These are phyloP conservation scores for Fusarium beomiforme DNA, from an alignment of 2,329 filamentous ascomycete genomes.

Conservation along the genomic window DNA sequence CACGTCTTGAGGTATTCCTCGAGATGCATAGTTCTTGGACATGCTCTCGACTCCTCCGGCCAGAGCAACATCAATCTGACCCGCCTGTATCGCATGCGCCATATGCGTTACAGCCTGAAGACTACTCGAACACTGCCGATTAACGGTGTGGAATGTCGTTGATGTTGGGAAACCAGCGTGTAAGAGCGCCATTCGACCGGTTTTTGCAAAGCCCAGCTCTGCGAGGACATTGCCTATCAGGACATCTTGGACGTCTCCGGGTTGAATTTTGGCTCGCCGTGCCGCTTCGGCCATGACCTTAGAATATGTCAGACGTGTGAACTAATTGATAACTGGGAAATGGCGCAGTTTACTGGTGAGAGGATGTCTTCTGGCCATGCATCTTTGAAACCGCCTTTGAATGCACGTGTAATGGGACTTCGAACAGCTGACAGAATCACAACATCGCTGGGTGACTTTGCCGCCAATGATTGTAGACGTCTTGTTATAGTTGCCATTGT, in stretches of 20 bases:
- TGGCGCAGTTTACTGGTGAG: slow-evolving; percentile 56
- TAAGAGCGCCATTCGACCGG: slow-evolving; percentile 86
- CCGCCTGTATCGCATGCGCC: slow-evolving; percentile 77
- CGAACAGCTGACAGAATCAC: slow-evolving; percentile 91
- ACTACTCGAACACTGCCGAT: slow-evolving; percentile 84
- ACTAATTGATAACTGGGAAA: rapidly evolving
- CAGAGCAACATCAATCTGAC: slow-evolving; percentile 76
- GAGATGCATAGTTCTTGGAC: slow-evolving; percentile 85
- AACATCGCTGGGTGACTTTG: slow-evolving; percentile 79
- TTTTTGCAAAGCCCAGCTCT: slow-evolving; percentile 88
- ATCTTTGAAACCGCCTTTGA: slow-evolving; percentile 84
- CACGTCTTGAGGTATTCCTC: slow-evolving; percentile 81
- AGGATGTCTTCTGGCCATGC: slow-evolving; percentile 91
- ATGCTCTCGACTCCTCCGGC: slow-evolving; percentile 95
- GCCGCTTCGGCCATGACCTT: slow-evolving; percentile 6
- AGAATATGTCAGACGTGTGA: rapidly evolving
- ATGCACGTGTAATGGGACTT: slow-evolving; percentile 83
- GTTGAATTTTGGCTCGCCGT: slow-evolving; percentile 55
- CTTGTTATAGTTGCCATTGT: neutral
- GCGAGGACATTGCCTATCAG: slow-evolving; percentile 88
- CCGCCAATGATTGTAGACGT: neutral
- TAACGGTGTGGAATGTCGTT: slow-evolving; percentile 84
- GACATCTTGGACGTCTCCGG: slow-evolving; percentile 76
- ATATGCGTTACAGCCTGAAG: slow-evolving; percentile 81
- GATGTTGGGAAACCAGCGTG: slow-evolving; percentile 78